Evolutionary conservation across 2,329 filamentous ascomycete species (phyloP).

Genomic region (Phaeosphaeria sp.): DNA sequence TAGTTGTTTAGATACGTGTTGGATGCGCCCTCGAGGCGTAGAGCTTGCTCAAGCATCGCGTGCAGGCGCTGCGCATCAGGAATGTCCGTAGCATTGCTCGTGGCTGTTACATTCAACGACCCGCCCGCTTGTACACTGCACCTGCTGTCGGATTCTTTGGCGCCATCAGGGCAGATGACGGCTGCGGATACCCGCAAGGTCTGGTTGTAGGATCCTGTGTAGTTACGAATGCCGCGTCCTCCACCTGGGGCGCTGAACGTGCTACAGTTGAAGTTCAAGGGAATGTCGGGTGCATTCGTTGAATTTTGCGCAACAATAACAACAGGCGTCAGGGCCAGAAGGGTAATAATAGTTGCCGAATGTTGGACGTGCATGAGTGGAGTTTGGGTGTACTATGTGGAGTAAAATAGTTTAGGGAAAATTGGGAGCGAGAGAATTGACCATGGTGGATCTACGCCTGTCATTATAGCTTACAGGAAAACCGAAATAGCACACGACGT

Average conservation of each 20-base stretch:
- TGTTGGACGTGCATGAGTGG: not conserved
- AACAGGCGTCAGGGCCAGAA: not conserved
- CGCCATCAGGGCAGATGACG: not conserved
- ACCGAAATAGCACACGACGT: not conserved
- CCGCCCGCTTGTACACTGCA: not conserved
- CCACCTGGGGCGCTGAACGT: not conserved
- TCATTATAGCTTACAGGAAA: too few relatives aligned
- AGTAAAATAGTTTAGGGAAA: not conserved
- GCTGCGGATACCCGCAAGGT: not conserved
- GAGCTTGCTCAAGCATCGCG: not conserved
- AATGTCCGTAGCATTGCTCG: not conserved
- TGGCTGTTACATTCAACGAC: not conserved
- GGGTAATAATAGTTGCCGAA: not conserved
- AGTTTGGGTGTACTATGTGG: not conserved
- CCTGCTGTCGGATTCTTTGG: not conserved
- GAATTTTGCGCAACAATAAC: not conserved
- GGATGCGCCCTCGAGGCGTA: not conserved
- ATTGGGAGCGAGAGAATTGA: too few relatives aligned
- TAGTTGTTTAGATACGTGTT: not conserved
- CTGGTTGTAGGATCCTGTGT: not conserved
- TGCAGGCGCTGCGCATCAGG: not conserved
- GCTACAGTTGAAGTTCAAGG: constrained; percentile 8
- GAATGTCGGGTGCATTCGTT: not conserved
- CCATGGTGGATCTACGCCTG: too few relatives aligned
- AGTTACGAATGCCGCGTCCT: not conserved